These are phyloP conservation scores for Keithomyces neogunnii DNA, from an alignment of 2,329 filamentous ascomycete species.

Conservation along the genomic window DNA sequence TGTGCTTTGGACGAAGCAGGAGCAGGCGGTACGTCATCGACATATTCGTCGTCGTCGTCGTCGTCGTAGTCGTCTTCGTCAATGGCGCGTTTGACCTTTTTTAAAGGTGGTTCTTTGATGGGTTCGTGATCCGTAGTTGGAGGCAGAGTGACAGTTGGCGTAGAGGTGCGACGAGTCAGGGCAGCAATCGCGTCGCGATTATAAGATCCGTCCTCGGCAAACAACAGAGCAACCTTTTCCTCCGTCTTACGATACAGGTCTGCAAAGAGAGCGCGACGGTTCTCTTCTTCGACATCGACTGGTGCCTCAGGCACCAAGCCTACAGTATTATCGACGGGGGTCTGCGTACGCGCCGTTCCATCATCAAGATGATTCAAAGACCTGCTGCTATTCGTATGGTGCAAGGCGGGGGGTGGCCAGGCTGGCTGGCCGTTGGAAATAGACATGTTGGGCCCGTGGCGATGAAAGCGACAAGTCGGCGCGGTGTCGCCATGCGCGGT, in stretches of 20 bases:
- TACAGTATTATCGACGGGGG: slow-evolving; percentile 40
- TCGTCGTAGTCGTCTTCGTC: slow-evolving; percentile 82
- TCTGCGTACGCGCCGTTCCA: slow-evolving; percentile 41
- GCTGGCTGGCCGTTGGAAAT: slow-evolving; percentile 55
- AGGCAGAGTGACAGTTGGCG: slow-evolving; percentile 35
- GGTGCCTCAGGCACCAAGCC: slow-evolving; percentile 54
- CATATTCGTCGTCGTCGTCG: slow-evolving; percentile 58
- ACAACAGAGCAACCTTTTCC: slow-evolving; percentile 67
- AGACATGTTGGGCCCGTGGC: slow-evolving; percentile 51
- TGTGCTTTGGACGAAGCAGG: slow-evolving; percentile 41
- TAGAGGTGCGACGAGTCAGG: slow-evolving; percentile 33
- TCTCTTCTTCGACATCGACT: slow-evolving; percentile 56
- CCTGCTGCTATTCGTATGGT: slow-evolving; percentile 37
- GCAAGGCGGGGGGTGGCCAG: slow-evolving; percentile 53
- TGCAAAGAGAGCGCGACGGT: slow-evolving; percentile 64
- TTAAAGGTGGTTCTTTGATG: slow-evolving; percentile 54
- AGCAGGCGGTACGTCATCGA: slow-evolving; percentile 53
- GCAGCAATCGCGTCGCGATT: slow-evolving; percentile 45
- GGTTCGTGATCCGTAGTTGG: slow-evolving; percentile 51
- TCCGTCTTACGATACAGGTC: slow-evolving; percentile 72
- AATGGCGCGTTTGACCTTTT: slow-evolving; percentile 70
- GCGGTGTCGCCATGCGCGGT: slow-evolving; percentile 48
- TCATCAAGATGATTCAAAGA: slow-evolving; percentile 55
- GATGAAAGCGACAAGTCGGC: slow-evolving; percentile 39
- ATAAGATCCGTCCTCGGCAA: slow-evolving; percentile 49